Evolutionary conservation across 129 eudicot genomes (phyloP).

Genomic region (Artemisia tridentata): DNA sequence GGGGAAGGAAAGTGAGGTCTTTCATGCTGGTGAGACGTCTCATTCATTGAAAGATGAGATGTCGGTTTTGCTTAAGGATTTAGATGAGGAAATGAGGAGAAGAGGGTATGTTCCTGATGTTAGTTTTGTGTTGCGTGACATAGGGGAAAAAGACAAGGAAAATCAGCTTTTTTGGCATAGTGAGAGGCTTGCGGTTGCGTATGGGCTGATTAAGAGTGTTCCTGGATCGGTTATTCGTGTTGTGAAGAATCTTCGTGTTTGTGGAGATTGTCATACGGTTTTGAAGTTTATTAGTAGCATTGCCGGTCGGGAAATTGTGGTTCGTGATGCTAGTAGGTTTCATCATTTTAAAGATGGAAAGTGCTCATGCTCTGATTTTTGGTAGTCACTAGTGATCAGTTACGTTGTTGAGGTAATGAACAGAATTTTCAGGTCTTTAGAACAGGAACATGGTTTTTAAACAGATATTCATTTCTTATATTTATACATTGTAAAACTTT

Average conservation of each 20-base stretch:
- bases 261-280: conserved; percentile 86
- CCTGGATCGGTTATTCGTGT: conserved; percentile 61
- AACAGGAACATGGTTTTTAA: neutral
- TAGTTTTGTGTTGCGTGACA: conserved; percentile 69
- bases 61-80: conserved; percentile 47
- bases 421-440: no score
- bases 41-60: conserved; percentile 57
- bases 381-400: conserved; percentile 34
- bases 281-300: conserved; percentile 57
- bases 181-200: conserved; percentile 80
- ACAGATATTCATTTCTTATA: no score
- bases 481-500: no score
- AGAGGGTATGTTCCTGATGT: conserved; percentile 83
- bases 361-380: conserved; percentile 81
- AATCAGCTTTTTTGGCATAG: conserved; percentile 89
- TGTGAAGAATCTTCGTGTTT: conserved; percentile 74
- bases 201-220: conserved; percentile 66
- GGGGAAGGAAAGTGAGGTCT: conserved; percentile 61
- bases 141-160: conserved; percentile 76
- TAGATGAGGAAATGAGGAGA: conserved; percentile 75
- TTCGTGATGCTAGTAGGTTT: conserved; percentile 79
- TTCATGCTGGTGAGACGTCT: conserved; percentile 66
- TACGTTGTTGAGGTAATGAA: no score
- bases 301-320: conserved; percentile 54
- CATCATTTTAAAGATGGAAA: conserved; percentile 84